Conservation (phyloP, 345 rosid genomes). For the Linum usitatissimum region DNA sequence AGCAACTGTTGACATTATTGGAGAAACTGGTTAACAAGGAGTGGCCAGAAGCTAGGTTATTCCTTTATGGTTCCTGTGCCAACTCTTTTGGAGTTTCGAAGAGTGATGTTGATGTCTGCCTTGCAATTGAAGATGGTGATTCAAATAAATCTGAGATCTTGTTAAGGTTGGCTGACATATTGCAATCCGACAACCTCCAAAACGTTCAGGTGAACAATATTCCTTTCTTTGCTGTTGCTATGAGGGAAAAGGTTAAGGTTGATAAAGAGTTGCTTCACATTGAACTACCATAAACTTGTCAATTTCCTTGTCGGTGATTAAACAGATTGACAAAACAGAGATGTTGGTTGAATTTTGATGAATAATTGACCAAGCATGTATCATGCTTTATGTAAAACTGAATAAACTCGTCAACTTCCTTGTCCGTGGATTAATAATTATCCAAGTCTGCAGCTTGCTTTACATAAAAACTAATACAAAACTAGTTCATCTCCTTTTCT, state of each 20-base stretch:
- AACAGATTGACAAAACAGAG: no score
- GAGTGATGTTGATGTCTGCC: slow-evolving; percentile 94
- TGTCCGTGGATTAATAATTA: no score
- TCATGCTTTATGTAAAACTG: no score
- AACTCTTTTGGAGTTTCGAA: slow-evolving; percentile 84
- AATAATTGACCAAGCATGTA: no score
- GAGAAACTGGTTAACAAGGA: slow-evolving; percentile 66
- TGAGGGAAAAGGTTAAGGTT: not conserved
- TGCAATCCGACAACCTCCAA: slow-evolving; percentile 72
- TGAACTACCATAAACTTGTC: not conserved
- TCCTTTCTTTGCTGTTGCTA: slow-evolving; percentile 3
- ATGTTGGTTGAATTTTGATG: no score
- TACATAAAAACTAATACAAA: no score
- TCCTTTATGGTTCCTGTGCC: slow-evolving; percentile 92
- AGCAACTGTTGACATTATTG: slow-evolving; percentile 48
- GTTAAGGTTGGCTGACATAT: slow-evolving; percentile 71
- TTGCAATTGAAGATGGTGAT: slow-evolving; percentile 48
- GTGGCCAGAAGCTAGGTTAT: slow-evolving; percentile 82
- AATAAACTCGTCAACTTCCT: no score
- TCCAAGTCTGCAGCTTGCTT: no score
- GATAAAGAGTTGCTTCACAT: not conserved
- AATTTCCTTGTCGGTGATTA: no score
- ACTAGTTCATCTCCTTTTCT: no score
- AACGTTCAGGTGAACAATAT: slow-evolving; percentile 69
- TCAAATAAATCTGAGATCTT: slow-evolving; percentile 60